Evolutionary conservation across 2,329 filamentous ascomycete genomes (phyloP).

Genomic region (Fusarium heterosporum): DNA sequence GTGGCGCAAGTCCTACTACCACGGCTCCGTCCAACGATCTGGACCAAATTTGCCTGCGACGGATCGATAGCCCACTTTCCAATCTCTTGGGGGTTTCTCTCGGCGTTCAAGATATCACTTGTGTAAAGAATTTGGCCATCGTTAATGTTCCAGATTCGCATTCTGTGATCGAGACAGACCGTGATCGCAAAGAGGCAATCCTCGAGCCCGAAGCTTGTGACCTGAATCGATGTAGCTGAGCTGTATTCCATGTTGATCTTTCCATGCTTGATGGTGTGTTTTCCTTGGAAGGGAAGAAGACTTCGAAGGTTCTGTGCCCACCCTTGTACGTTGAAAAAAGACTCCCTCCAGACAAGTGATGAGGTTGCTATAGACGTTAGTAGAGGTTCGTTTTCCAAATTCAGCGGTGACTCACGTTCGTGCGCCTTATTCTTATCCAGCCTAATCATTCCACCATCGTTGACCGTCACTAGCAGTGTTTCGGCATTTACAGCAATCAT

Average conservation of each 20-base stretch:
- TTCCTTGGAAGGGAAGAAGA: conserved; percentile 74
- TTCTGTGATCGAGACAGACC: conserved; percentile 86
- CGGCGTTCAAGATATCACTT: conserved; percentile 80
- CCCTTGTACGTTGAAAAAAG: conserved; percentile 78
- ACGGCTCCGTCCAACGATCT: conserved; percentile 70
- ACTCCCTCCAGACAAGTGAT: conserved; percentile 71
- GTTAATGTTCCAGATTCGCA: conserved; percentile 91
- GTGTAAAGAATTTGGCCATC: conserved; percentile 81
- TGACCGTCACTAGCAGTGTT: conserved; percentile 82
- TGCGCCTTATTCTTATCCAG: conserved; percentile 70
- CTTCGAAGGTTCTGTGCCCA: conserved; percentile 76
- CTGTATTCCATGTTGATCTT: conserved; percentile 74
- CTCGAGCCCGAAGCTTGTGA: conserved; percentile 63
- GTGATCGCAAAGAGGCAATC: conserved; percentile 74
- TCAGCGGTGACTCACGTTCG: conserved; percentile 55
- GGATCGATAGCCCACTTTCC: conserved; percentile 84
- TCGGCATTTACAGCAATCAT: conserved; percentile 79
- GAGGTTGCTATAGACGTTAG: conserved; percentile 42
- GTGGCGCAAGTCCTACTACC: conserved; percentile 75
- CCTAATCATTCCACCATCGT: conserved; percentile 80
- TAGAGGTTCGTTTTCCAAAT: neutral
- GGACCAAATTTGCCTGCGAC: conserved; percentile 79
- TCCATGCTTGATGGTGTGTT: conserved; percentile 72
- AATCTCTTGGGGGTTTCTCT: conserved; percentile 73
- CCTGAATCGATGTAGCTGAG: conserved; percentile 72